Conservation (phyloP, 805 yeast species). For the Ogataea kodamae region DNA sequence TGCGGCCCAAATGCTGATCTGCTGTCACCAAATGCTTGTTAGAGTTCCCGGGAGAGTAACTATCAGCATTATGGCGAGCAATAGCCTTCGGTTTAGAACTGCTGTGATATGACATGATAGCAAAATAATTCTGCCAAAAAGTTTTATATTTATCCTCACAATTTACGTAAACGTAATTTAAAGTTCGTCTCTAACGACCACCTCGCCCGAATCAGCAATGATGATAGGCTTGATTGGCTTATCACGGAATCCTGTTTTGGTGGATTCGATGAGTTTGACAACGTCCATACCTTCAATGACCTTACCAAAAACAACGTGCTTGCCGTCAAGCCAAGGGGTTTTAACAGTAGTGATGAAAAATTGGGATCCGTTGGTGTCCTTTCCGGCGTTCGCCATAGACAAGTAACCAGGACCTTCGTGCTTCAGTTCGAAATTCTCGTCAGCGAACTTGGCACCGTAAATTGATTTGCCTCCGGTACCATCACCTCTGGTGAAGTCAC, state of each 20-base stretch:
- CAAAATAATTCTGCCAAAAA: no score
- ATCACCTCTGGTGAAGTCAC: conserved; percentile 67
- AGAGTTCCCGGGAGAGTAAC: no score
- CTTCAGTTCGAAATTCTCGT: conserved; percentile 64
- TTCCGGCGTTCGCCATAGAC: conserved; percentile 81
- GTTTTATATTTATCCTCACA: no score
- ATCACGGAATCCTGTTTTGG: conserved; percentile 68
- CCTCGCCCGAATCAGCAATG: conserved; percentile 70
- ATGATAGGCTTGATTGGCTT: conserved; percentile 63
- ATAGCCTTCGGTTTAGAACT: conserved; percentile 24
- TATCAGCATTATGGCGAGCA: conserved; percentile 13
- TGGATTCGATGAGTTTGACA: conserved; percentile 67
- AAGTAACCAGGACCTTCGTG: conserved; percentile 67
- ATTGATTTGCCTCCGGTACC: conserved; percentile 77
- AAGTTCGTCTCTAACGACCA: conserved; percentile 33
- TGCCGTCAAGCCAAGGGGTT: conserved; percentile 90
- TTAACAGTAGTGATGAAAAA: conserved; percentile 91
- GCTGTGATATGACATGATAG: conserved; percentile 14
- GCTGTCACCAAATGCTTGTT: conserved; percentile 25
- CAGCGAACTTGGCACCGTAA: conserved; percentile 63
- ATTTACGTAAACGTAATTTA: conserved; percentile 9
- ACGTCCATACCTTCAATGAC: conserved; percentile 86
- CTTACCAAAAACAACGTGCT: conserved; percentile 95
- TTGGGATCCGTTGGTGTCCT: conserved; percentile 85
- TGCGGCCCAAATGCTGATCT: conserved; percentile 37